Evolutionary conservation across 2,329 filamentous ascomycete species (phyloP).

Genomic region (Fusarium duplospermum): DNA sequence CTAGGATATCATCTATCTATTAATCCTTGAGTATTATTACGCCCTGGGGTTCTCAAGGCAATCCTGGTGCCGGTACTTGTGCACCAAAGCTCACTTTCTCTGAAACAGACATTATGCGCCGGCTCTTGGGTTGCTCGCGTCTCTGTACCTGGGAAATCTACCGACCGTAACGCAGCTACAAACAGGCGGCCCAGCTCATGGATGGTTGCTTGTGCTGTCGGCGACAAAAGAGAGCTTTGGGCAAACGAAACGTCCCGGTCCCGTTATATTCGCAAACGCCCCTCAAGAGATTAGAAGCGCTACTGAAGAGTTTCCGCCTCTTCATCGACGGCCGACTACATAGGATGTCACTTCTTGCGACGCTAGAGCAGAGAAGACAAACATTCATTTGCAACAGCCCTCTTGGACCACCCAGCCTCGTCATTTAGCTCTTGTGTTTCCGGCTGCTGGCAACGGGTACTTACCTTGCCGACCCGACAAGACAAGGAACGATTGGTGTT

Average conservation of each 20-base stretch:
- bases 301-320: not conserved
- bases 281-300: not conserved
- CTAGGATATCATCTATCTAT: not conserved
- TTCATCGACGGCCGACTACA: not conserved
- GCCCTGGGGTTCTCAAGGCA: not conserved
- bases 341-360: not conserved
- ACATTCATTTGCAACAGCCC: not conserved
- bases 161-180: not conserved
- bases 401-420: not conserved
- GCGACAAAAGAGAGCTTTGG: not conserved
- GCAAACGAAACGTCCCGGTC: not conserved
- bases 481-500: conserved; percentile 9
- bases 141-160: not conserved
- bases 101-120: not conserved
- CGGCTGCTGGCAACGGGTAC: conserved; percentile 22
- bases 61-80: not conserved
- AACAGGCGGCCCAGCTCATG: not conserved
- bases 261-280: not conserved
- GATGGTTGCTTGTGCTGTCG: not conserved
- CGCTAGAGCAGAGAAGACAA: not conserved
- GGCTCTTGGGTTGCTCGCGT: not conserved
- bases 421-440: not conserved
- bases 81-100: not conserved
- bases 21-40: not conserved
- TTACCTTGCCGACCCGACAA: conserved; percentile 15